Evolutionary conservation across 2,329 filamentous ascomycete genomes (phyloP), one percentile per base, ranked within the genome.

Genomic region (Fusarium sp.): DNA sequence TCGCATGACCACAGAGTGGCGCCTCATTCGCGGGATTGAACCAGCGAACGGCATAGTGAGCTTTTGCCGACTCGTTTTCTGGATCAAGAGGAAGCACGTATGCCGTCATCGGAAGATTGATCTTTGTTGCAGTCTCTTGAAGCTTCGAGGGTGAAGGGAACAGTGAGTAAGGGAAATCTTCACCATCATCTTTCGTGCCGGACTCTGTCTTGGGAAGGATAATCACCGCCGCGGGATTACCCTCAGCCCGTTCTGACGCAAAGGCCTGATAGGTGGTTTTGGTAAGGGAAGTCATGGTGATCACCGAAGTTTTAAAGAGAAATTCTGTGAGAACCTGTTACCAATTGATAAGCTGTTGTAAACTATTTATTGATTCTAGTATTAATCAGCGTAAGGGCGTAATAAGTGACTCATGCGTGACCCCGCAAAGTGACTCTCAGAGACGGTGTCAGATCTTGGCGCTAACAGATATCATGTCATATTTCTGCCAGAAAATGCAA

Each of bases 211-310:
- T 23, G 0, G 60, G 45, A 1, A 66, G 17, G 7, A 66, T 7
- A 1, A 66, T 66, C 1, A 66, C 62, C 3, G 61, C 62, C 0
- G 64, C 64, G 1, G 64, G 64, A 17, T 66, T 66, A 14, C 64
- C 64, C 3, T 60, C 40, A 1, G 55, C 64, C 9, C n/a, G 17
- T 7, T 27, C 30, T 0, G 64, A 66, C 0, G 64, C 35, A 12
- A 66, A 66, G 17, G 62, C 64, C 6, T 66, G 48, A 5, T 60
- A 66, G 1, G 33, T 41, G 3, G 64, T 66, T 20, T 44, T 20
- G 14, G 30, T 48, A 3, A 44, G n/a, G 12, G 63, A 37, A 1
- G 18, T 0, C 64, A 66, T 66, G 1, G 12, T 0, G 12, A 15
- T 12, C 4, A 0, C 4, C 6, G 2, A 11, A 5, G 30, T 9